Evolutionary conservation across 2,329 filamentous ascomycete genomes (phyloP).

Genomic region (Fusarium sp.): DNA sequence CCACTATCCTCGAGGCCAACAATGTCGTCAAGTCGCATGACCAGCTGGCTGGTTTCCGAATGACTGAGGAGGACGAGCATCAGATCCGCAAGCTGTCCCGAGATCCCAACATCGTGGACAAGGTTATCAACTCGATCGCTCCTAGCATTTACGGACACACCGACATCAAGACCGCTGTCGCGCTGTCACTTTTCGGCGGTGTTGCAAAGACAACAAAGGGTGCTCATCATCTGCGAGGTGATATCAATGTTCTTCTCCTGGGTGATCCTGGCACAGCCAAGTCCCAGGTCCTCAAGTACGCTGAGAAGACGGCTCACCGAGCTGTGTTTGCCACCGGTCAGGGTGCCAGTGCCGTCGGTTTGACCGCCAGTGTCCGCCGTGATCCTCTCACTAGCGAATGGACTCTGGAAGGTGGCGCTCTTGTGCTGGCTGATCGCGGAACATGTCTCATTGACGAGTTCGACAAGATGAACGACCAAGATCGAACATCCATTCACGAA

Average conservation of each 20-base stretch:
- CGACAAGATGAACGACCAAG: slow-evolving; percentile 99
- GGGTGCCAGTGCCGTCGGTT: slow-evolving; percentile 95
- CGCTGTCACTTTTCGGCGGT: slow-evolving; percentile 93
- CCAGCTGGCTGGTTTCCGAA: slow-evolving; percentile 93
- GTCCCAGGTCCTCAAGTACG: slow-evolving; percentile 96
- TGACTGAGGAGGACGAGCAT: slow-evolving; percentile 95
- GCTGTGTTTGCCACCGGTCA: slow-evolving; percentile 98
- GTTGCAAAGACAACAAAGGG: slow-evolving; percentile 93
- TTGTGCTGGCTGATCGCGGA: slow-evolving; percentile 94
- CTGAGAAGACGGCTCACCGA: slow-evolving; percentile 96
- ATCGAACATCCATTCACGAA: slow-evolving; percentile 98
- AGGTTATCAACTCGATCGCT: slow-evolving; percentile 91
- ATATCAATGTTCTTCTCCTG: slow-evolving; percentile 96
- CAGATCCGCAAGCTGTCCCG: slow-evolving; percentile 88
- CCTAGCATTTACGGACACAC: slow-evolving; percentile 97
- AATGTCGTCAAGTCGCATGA: slow-evolving; percentile 97
- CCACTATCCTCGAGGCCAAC: slow-evolving; percentile 96
- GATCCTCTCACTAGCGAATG: slow-evolving; percentile 97
- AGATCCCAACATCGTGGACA: slow-evolving; percentile 92
- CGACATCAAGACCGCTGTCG: slow-evolving; percentile 97
- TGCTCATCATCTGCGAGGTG: slow-evolving; percentile 90
- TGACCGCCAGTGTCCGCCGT: slow-evolving; percentile 94
- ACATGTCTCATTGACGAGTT: slow-evolving; percentile 99
- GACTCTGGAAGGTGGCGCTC: slow-evolving; percentile 95
- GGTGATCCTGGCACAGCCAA: slow-evolving; percentile 98